phyloP scores from a whole-genome alignment of 1,139 yeast species.

The Suhomyces ambrosiae region DNA sequence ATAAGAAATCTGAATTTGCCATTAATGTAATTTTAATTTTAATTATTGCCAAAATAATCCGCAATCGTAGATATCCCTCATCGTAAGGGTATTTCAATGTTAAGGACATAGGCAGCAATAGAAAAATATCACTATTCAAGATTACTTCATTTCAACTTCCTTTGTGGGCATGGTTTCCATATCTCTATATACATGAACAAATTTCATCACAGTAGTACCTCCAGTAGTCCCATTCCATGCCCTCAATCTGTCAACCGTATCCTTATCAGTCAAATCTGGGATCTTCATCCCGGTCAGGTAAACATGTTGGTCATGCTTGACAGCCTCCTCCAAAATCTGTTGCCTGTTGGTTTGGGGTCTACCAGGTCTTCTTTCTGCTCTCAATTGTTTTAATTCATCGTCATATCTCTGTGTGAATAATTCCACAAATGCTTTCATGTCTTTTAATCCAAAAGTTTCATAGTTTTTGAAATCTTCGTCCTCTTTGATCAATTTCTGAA shows the following conservation, averaged over 20 bases:
- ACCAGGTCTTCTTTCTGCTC: slow-evolving; percentile 73
- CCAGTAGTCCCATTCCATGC: slow-evolving; percentile 85
- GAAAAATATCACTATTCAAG: too few species aligned
- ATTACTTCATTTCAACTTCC: slow-evolving; percentile 29
- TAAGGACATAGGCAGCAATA: too few species aligned
- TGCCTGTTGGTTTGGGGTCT: slow-evolving; percentile 80
- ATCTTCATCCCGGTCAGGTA: slow-evolving; percentile 70
- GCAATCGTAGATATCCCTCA: too few species aligned
- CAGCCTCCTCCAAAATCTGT: slow-evolving; percentile 61
- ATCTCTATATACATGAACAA: slow-evolving; percentile 36
- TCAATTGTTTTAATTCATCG: slow-evolving; percentile 65
- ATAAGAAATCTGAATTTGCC: too few species aligned
- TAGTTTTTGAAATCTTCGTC: slow-evolving; percentile 43
- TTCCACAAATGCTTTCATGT: slow-evolving; percentile 61
- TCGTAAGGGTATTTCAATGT: too few species aligned
- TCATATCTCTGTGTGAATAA: slow-evolving; percentile 70
- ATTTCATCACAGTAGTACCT: slow-evolving; percentile 67
- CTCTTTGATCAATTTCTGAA: slow-evolving; percentile 63
- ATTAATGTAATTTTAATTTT: too few species aligned
- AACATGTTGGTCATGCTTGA: slow-evolving; percentile 60
- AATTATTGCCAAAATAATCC: too few species aligned
- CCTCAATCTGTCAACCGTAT: slow-evolving; percentile 60
- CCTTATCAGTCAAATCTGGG: slow-evolving; percentile 69
- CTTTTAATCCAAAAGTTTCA: slow-evolving; percentile 50
- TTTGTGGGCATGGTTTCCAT: slow-evolving; percentile 31